A percentile compares a stretch with the other conserved stretches of the same genome.
Conservation (phyloP, 352 stramenopile species). For the Globisporangium takayamanum region DNA sequence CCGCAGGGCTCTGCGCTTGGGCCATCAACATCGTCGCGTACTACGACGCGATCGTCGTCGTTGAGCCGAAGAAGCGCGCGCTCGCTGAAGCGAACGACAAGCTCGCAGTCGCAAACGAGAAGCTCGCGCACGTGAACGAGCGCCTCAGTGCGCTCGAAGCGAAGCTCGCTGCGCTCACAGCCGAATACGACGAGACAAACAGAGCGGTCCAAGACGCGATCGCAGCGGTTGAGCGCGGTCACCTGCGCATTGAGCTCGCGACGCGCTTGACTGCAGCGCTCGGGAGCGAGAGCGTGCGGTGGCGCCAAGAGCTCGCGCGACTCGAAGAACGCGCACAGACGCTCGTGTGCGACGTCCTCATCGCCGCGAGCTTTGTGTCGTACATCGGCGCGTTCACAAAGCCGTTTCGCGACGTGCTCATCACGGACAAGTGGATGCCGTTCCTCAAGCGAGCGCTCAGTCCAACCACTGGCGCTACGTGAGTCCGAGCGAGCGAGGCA, state of each 20-base stretch:
- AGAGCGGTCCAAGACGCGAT: constrained; percentile 88
- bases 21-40: constrained; percentile 92
- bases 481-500: background rate
- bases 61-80: constrained; percentile 90
- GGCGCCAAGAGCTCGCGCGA: constrained; percentile 75
- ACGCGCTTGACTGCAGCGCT: constrained; percentile 88
- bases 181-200: constrained; percentile 86
- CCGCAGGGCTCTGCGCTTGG: constrained; percentile 71
- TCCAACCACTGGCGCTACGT: constrained; percentile 17
- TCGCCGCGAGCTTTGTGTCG: constrained; percentile 90
- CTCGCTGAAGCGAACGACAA: constrained; percentile 78
- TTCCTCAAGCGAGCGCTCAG: constrained; percentile 55
- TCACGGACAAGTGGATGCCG: constrained; percentile 82
- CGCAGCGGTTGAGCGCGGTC: constrained; percentile 75
- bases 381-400: constrained; percentile 94
- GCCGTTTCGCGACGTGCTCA: constrained; percentile 81
- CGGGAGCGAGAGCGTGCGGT: constrained; percentile 91
- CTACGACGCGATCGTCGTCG: constrained; percentile 92
- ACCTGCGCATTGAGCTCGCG: constrained; percentile 89
- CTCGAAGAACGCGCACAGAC: constrained; percentile 70
- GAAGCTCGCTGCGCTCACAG: constrained; percentile 73
- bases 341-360: constrained; percentile 87
- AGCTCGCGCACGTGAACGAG: constrained; percentile 80
- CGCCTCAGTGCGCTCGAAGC: constrained; percentile 87
- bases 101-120: constrained; percentile 76